Base-by-base conservation (phyloP, 2,329 filamentous ascomycete genomes). In the Arthroderma sp. region DNA sequence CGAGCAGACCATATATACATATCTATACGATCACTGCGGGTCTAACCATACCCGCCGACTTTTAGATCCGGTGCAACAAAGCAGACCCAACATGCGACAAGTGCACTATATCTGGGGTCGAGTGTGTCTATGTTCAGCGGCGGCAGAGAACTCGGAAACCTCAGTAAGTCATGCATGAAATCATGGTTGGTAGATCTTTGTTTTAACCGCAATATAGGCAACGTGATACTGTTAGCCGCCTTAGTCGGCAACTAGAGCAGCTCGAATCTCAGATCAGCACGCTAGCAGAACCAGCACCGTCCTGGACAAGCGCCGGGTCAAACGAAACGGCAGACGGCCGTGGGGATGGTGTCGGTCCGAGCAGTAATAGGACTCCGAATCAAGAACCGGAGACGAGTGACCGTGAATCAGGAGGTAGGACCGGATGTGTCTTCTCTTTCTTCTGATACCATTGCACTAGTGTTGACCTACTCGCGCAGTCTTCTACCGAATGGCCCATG, bases 51-150 rank as follows among this genome's bases (percentile, higher is more conserved):
- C 15, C 15, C 15, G 15, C 9, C 37, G 9, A 8, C 15, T 3
- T 28, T 9, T 47, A 54, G 52, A 53, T 52, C 44, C 49, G 52
- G 22, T 54, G 52, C 43, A 50, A 54, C 40, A 46, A 47, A 32
- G 44, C 43, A 29, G 42, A 46, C 29, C 52, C 52, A 4, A 40
- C 39, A 44, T 54, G 52, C 40, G 49, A 54, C 38, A 54, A 50
- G 44, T 54, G 52, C 38, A 40, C 50, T 29, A 31, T 47, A 15
- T 36, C 40, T 6, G 45, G 45, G 6, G 42, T 32, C 5, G 40
- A 49, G 29, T 54, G 52, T 38, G 30, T 37, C 2, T 54, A 54
- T 32, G 39, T 27, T 27, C 22, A 41, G 29, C 22, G 39, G 22
- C 39, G 39, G 8, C 39, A 41, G 29, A 29, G 39, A 32, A 10